Evolutionary conservation across 805 yeast genomes (phyloP).

Genomic region (Myxozyma melibiosi): DNA sequence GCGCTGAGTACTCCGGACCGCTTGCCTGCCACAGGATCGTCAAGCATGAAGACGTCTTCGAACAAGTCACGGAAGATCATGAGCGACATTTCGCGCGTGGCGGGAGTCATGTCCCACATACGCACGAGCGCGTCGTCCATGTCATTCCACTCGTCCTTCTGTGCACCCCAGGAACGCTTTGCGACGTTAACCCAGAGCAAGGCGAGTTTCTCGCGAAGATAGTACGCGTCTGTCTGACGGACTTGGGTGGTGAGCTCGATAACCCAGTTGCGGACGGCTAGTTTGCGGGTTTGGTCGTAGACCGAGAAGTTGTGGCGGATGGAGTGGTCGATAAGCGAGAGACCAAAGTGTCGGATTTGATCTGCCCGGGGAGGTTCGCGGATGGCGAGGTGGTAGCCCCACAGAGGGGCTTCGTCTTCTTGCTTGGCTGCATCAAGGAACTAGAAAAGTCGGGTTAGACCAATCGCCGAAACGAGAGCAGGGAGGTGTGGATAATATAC

Average conservation of each 20-base stretch:
- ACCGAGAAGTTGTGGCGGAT: constrained; percentile 57
- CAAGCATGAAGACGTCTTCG: constrained; percentile 89
- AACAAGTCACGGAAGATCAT: constrained; percentile 82
- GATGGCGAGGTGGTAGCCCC: constrained; percentile 84
- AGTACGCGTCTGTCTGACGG: constrained; percentile 75
- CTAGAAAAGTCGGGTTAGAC: constrained; percentile 26
- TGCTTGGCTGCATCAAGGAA: constrained; percentile 76
- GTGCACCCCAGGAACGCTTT: constrained; percentile 76
- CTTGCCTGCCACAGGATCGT: constrained; percentile 85
- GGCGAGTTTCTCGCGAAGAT: constrained; percentile 84
- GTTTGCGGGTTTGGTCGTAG: constrained; percentile 60
- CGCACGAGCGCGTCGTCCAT: constrained; percentile 80
- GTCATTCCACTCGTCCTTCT: constrained; percentile 74
- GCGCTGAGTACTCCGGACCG: constrained; percentile 78
- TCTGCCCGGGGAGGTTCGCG: constrained; percentile 51
- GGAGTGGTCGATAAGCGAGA: constrained; percentile 75
- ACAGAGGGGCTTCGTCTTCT: constrained; percentile 81
- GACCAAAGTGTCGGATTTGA: constrained; percentile 83
- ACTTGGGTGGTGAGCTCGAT: constrained; percentile 71
- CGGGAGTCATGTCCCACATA: constrained; percentile 68
- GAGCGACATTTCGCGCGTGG: constrained; percentile 73
- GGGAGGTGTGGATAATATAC: too few relatives aligned
- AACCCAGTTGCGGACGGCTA: constrained; percentile 81
- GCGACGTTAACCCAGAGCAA: constrained; percentile 89
- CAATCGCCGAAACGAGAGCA: not conserved